These are phyloP conservation scores for Metroxylon sagu DNA, from an alignment of 176 grass and related monocot genomes.

Conservation along the genomic window DNA sequence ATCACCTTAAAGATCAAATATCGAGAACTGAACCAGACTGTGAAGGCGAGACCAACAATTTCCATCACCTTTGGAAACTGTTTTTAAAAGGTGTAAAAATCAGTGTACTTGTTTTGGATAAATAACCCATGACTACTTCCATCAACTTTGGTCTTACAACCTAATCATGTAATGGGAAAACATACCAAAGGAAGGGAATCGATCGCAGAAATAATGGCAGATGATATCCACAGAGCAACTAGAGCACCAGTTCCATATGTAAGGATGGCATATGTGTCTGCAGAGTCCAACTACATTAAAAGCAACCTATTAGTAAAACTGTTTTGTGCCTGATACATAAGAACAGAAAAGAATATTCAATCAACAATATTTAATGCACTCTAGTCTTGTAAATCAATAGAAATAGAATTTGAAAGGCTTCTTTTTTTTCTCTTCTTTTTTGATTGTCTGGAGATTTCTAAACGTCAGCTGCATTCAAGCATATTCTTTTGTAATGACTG, in stretches of 20 bases:
- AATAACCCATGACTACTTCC: neutral
- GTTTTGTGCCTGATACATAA: too few species aligned
- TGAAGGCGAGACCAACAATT: conserved; percentile 10
- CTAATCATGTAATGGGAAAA: neutral
- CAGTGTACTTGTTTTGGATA: neutral
- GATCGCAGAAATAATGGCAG: conserved; percentile 50
- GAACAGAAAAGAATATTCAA: too few species aligned
- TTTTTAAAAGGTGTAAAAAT: neutral
- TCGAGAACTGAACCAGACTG: conserved; percentile 5
- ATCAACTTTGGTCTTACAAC: neutral
- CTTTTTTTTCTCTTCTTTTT: too few species aligned
- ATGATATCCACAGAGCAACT: conserved; percentile 39
- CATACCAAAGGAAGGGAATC: conserved; percentile 87
- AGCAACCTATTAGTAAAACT: too few species aligned
- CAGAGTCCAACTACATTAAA: conserved; percentile 58
- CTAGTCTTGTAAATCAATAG: too few species aligned
- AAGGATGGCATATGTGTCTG: conserved; percentile 43
- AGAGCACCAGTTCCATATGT: conserved; percentile 48
- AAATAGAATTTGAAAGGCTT: too few species aligned
- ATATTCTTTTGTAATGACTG: too few species aligned
- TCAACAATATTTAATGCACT: too few species aligned
- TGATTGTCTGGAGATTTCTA: too few species aligned
- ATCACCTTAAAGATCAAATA: conserved; percentile 17
- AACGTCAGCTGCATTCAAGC: too few species aligned
- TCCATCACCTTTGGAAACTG: conserved; percentile 11